Conservation (phyloP, 768 basidiomycete species). For the Tulasnella sp. region DNA sequence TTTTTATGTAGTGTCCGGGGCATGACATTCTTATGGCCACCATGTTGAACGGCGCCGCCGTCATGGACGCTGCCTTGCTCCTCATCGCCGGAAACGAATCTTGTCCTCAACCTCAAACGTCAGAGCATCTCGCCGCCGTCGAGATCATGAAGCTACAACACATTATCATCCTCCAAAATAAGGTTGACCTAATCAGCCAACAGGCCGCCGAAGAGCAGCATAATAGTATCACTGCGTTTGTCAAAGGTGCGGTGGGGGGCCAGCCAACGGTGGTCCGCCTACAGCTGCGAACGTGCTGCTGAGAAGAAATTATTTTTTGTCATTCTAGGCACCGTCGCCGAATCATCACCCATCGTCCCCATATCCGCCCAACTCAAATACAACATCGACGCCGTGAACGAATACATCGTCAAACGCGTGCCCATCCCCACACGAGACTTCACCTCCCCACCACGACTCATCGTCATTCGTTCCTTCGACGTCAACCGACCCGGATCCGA, state of each 20-base stretch:
- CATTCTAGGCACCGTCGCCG: conserved; percentile 79
- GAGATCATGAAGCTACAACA: conserved; percentile 99
- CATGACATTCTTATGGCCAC: conserved; percentile 99
- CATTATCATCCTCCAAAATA: conserved; percentile 97
- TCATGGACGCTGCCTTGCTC: conserved; percentile 97
- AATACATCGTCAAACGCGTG: conserved; percentile 94
- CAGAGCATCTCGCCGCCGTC: conserved; percentile 95
- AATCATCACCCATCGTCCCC: conserved; percentile 94
- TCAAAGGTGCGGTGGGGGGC: conserved; percentile 51
- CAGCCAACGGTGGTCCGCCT: background rate
- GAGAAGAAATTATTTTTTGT: background rate
- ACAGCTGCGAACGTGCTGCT: background rate
- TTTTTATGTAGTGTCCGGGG: conserved; percentile 48
- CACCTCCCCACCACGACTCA: conserved; percentile 78
- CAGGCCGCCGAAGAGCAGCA: conserved; percentile 89
- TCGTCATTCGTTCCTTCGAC: conserved; percentile 98
- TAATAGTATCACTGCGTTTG: conserved; percentile 90
- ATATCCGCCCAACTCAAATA: conserved; percentile 98
- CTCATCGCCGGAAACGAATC: conserved; percentile 97
- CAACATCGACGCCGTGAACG: conserved; percentile 98
- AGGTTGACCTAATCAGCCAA: conserved; percentile 97
- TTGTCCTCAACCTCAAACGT: conserved; percentile 97
- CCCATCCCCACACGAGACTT: conserved; percentile 93
- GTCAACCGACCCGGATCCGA: conserved; percentile 98
- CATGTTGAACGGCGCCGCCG: conserved; percentile 99